A percentile compares a stretch with the other conserved stretches of the same genome.
Evolutionary conservation across 2,329 filamentous ascomycete species (phyloP).

Genomic region (Arthrinium puccinioides): DNA sequence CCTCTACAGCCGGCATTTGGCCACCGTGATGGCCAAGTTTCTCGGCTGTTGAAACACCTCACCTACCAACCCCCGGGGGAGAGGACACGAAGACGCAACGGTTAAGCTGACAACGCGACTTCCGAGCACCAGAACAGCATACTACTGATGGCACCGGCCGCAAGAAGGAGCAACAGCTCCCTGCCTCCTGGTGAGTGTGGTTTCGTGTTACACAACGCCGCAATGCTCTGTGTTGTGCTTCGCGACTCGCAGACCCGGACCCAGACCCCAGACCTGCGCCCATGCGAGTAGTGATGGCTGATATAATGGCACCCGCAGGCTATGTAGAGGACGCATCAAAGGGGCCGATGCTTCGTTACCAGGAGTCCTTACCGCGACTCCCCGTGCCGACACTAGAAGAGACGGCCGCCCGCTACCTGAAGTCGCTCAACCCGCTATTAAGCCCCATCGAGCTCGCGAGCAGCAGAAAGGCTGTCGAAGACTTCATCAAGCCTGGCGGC

Average conservation of each 20-base stretch:
- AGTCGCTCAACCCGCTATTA: constrained; percentile 69
- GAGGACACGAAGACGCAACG: too few species aligned
- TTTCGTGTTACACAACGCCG: background rate
- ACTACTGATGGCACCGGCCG: constrained; percentile 42
- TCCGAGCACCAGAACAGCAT: constrained; percentile 15
- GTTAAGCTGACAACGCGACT: too few species aligned
- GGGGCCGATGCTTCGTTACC: constrained; percentile 75
- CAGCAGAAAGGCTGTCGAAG: constrained; percentile 76
- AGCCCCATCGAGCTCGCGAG: constrained; percentile 59
- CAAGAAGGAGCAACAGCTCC: constrained; percentile 50
- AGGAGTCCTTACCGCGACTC: constrained; percentile 74
- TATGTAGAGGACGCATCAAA: constrained; percentile 76
- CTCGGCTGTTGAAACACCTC: too few species aligned
- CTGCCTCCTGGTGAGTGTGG: constrained; percentile 39
- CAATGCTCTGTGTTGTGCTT: too few species aligned
- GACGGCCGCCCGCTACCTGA: constrained; percentile 73
- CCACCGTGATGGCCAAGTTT: too few species aligned
- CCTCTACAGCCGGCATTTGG: too few species aligned
- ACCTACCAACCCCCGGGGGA: too few species aligned
- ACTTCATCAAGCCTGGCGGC: constrained; percentile 83
- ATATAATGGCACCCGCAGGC: constrained; percentile 36
- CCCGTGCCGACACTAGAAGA: constrained; percentile 79
- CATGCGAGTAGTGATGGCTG: background rate
- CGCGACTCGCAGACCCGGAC: too few species aligned
- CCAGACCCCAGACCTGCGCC: background rate